phyloP scores from a whole-genome alignment of 106 monocot species.

The Dendrobium chrysotoxum region DNA sequence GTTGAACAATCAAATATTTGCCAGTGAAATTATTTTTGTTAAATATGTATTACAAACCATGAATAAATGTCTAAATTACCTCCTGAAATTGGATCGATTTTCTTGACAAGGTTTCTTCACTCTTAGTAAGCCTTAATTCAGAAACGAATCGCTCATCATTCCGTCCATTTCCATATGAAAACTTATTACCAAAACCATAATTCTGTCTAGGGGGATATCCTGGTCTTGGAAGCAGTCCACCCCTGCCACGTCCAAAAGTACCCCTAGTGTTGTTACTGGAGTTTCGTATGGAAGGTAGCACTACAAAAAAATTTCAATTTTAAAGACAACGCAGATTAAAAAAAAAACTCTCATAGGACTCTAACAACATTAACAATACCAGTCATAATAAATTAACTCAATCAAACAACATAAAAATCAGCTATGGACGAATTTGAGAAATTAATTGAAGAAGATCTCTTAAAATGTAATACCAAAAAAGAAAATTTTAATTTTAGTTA shows the following conservation, averaged over 20 bases:
- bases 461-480: background rate
- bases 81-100: constrained; percentile 82
- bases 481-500: background rate
- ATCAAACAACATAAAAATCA: background rate
- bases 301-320: constrained; percentile 19
- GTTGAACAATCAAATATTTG: background rate
- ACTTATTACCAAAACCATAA: constrained; percentile 74
- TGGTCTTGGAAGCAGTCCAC: constrained; percentile 80
- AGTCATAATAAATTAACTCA: background rate
- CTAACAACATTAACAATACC: background rate
- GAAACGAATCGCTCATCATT: constrained; percentile 90
- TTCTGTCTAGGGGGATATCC: constrained; percentile 59
- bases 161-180: constrained; percentile 63
- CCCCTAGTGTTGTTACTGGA: constrained; percentile 57
- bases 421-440: background rate
- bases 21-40: background rate
- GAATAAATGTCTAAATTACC: constrained; percentile 30
- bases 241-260: constrained; percentile 69
- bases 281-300: constrained; percentile 52
- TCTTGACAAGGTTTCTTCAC: constrained; percentile 94
- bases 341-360: background rate
- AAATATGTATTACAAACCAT: background rate
- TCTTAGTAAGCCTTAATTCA: constrained; percentile 86
- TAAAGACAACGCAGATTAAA: background rate
- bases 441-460: background rate